Percentiles rank a stretch among this genome's conserved stretches.
Evolutionary conservation across 1,139 yeast genomes (phyloP).

Genomic region (Sugiyamaella grinbergsii): DNA sequence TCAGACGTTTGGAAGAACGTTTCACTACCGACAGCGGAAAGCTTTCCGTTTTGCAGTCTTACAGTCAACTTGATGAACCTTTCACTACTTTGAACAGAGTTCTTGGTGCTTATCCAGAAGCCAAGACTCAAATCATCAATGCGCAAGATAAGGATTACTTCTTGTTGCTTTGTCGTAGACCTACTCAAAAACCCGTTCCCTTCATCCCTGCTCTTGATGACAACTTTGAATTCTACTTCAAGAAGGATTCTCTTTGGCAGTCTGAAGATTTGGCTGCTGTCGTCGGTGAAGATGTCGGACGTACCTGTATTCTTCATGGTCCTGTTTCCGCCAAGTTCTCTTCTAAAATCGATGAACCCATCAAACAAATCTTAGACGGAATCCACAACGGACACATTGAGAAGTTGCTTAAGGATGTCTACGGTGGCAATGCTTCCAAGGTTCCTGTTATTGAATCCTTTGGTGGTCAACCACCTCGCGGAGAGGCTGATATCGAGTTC

Average conservation of each 20-base stretch:
- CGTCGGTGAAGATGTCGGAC: conserved; percentile 92
- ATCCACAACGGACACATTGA: conserved; percentile 89
- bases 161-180: conserved; percentile 79
- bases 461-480: conserved; percentile 57
- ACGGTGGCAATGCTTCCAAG: conserved; percentile 64
- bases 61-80: conserved; percentile 68
- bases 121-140: conserved; percentile 78
- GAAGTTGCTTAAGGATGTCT: conserved; percentile 67
- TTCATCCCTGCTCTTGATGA: conserved; percentile 94
- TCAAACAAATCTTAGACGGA: conserved; percentile 81
- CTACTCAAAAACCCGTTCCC: conserved; percentile 95
- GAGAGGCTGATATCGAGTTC: conserved; percentile 43
- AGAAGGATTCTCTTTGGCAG: conserved; percentile 99
- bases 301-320: conserved; percentile 97
- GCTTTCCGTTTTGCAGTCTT: conserved; percentile 73
- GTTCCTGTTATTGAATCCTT: conserved; percentile 91
- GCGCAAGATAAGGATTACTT: conserved; percentile 96
- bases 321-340: conserved; percentile 98
- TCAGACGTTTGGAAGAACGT: conserved; percentile 97
- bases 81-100: conserved; percentile 59
- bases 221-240: conserved; percentile 92
- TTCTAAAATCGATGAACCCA: conserved; percentile 85
- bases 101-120: conserved; percentile 68
- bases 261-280: conserved; percentile 96
- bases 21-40: conserved; percentile 57